phyloP scores from a whole-genome alignment of 257 asterid species.

The Solanum arcanum region DNA sequence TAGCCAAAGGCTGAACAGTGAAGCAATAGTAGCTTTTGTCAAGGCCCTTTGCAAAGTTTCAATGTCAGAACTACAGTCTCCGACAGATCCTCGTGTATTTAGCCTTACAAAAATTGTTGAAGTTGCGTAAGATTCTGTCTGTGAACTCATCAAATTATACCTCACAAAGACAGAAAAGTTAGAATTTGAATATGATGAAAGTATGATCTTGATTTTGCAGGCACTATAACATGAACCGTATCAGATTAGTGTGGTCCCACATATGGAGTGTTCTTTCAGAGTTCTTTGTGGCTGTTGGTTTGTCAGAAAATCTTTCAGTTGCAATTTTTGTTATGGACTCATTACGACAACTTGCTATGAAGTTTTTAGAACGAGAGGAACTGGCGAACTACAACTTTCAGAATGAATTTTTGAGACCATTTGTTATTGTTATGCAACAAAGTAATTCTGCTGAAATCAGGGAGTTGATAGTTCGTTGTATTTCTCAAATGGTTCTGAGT shows the following conservation, averaged over 20 bases:
- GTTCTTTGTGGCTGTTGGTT: constrained; percentile 90
- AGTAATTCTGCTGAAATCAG: constrained; percentile 86
- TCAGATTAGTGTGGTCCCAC: constrained; percentile 96
- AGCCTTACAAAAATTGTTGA: constrained; percentile 98
- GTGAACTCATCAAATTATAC: constrained; percentile 12
- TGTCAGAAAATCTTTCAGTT: constrained; percentile 95
- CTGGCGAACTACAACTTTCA: constrained; percentile 97
- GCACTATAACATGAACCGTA: constrained; percentile 98
- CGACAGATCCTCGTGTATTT: constrained; percentile 98
- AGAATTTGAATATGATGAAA: constrained; percentile 3
- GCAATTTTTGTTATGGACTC: constrained; percentile 99
- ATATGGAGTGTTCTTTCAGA: constrained; percentile 96
- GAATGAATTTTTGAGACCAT: constrained; percentile 93
- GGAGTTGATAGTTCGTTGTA: constrained; percentile 92
- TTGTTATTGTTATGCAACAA: constrained; percentile 88
- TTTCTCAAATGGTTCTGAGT: constrained; percentile 98
- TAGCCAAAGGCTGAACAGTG: constrained; percentile 96
- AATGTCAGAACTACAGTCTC: constrained; percentile 96
- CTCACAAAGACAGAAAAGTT: not conserved
- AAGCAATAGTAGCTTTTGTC: constrained; percentile 93
- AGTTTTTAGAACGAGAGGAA: constrained; percentile 95
- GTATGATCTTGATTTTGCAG: constrained; percentile 39
- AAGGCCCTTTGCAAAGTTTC: constrained; percentile 92
- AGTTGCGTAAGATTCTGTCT: constrained; percentile 96
- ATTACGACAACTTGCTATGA: constrained; percentile 94